Conservation (phyloP, 495 filamentous ascomycete species). For the Halenospora varia region DNA sequence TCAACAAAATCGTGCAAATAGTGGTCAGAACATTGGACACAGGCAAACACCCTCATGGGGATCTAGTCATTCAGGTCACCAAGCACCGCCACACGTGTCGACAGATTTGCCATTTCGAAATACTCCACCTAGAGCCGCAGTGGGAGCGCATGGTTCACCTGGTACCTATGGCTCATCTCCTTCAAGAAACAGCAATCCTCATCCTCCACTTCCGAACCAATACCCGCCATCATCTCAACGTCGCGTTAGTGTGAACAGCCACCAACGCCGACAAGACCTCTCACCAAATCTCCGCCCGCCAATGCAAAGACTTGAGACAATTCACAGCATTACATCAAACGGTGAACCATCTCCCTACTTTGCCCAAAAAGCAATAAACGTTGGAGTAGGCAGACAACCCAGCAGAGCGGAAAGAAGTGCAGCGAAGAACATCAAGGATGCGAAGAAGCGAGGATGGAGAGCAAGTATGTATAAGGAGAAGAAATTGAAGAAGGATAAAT, state of each 20-base stretch:
- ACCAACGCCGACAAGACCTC: slow-evolving; percentile 32
- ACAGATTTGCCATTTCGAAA: not conserved
- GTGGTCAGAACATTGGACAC: slow-evolving; percentile 6
- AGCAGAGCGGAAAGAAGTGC: slow-evolving; percentile 50
- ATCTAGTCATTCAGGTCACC: not conserved
- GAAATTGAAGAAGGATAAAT: slow-evolving; percentile 31
- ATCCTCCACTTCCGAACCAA: slow-evolving; percentile 44
- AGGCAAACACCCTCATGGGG: not conserved
- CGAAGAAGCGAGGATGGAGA: slow-evolving; percentile 49
- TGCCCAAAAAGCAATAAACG: slow-evolving; percentile 17
- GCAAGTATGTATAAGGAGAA: slow-evolving; percentile 35
- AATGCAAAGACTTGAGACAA: slow-evolving; percentile 43
- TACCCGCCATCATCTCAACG: slow-evolving; percentile 38
- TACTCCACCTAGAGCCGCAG: slow-evolving; percentile 10
- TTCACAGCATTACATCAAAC: slow-evolving; percentile 35
- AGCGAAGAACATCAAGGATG: slow-evolving; percentile 51
- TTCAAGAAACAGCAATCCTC: not conserved
- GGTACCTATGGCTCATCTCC: slow-evolving; percentile 2
- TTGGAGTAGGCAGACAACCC: slow-evolving; percentile 33
- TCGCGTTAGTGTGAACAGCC: slow-evolving; percentile 28
- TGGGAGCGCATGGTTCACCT: slow-evolving; percentile 1
- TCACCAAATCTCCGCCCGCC: slow-evolving; percentile 40
- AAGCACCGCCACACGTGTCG: slow-evolving; percentile 5
- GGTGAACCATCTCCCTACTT: slow-evolving; percentile 19
- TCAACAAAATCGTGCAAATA: not conserved